These are phyloP conservation scores for Gaultheria prostrata DNA, from an alignment of 148 eudicot species.

Conservation along the genomic window DNA sequence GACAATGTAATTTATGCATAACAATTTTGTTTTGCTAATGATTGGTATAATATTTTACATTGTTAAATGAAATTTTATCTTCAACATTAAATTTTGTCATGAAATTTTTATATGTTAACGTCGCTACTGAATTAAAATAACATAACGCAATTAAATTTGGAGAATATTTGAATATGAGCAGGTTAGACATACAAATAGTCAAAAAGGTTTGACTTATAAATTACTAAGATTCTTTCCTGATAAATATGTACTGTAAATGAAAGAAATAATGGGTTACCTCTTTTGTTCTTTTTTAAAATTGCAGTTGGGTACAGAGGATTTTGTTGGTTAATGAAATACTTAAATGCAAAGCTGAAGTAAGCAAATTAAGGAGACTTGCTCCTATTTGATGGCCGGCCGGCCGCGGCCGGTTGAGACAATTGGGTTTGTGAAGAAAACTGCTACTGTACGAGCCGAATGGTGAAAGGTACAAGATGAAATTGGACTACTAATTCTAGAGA, in stretches of 20 bases:
- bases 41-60: neutral
- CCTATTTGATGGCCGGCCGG: conserved; percentile 14
- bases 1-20: no score
- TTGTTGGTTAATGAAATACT: neutral
- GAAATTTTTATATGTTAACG: neutral
- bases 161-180: neutral
- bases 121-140: neutral
- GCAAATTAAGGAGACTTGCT: neutral
- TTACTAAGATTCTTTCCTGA: no score
- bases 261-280: neutral
- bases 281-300: neutral
- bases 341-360: conserved; percentile 7
- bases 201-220: neutral
- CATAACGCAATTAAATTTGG: neutral
- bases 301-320: neutral
- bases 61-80: neutral
- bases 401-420: neutral
- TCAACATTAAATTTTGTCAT: neutral
- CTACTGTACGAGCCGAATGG: neutral
- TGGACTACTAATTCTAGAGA: neutral
- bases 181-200: neutral
- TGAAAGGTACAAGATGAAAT: neutral
- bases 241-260: neutral
- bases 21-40: neutral
- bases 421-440: neutral